Evolutionary conservation across 2,329 filamentous ascomycete genomes (phyloP), one percentile per base, ranked within the genome.

Genomic region (Leptographium lundbergii): DNA sequence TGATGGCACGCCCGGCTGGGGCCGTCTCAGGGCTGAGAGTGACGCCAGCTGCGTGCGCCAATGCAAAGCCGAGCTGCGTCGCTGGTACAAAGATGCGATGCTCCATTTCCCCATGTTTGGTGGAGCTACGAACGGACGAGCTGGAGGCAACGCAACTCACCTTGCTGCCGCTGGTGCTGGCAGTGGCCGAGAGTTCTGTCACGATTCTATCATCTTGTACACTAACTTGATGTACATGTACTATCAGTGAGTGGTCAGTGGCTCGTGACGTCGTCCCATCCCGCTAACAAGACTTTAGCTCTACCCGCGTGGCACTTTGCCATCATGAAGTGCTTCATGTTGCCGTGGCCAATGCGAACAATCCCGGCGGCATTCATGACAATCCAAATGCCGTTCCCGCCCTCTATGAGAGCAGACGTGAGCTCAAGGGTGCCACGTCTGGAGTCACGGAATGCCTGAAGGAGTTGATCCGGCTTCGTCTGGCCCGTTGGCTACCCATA

Each of bases 291-390:
- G 4, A 11, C 24, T 9, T 10, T 22, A 61, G 59, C 56, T 63
- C 63, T 25, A 58, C 63, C 19, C 61, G 61, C 24, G 63, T 64
- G 4, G 63, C 63, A 2, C 60, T 64, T 34, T 63, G 63, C 52
- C 63, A 64, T 25, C 61, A 64, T 53, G 63, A 63, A 53, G 57
- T 63, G 25, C 60, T 64, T 10, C 63, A 77, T 22, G 66, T 75
- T 3, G 74, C 73, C n/a, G 71, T 74, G 25, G 68, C 70, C 5
- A 70, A 71, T 61, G 69, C 72, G 48, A 65, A 72, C 54, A 67
- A 69, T 25, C 64, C 67, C 56, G 61, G 65, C 32, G 68, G 64
- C 27, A 63, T 69, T 10, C 14, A 54, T 9, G 47, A 45, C 24
- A 47, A 39, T 36, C 52, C 39, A 42, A 36, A 11, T n/a, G 24